Evolutionary conservation across 768 basidiomycete species (phyloP).

Genomic region (Mycena galopus): DNA sequence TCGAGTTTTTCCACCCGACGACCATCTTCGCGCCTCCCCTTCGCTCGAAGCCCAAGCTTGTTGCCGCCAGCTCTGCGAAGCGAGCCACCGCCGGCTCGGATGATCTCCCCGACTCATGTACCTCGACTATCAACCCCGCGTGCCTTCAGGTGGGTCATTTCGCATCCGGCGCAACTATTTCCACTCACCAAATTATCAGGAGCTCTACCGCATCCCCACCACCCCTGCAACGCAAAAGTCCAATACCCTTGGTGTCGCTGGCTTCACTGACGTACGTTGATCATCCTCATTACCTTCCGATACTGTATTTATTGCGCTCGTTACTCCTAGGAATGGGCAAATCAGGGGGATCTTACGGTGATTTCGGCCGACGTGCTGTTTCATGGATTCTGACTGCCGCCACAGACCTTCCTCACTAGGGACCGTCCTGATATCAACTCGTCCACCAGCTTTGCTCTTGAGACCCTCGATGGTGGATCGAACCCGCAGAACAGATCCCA

Average conservation of each 20-base stretch:
- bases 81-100: constrained; percentile 1
- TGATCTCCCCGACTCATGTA: constrained; percentile 38
- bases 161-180: constrained; percentile 5
- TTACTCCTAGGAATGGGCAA: constrained; percentile 7
- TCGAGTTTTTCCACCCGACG: constrained; percentile 41
- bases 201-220: constrained; percentile 41
- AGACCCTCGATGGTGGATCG: constrained; percentile 41
- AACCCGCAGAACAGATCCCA: constrained; percentile 31
- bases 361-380: constrained; percentile 2
- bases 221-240: constrained; percentile 34
- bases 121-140: constrained; percentile 36
- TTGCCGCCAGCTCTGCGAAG: constrained; percentile 1
- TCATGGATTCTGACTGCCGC: constrained; percentile 33
- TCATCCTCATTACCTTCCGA: constrained; percentile 6
- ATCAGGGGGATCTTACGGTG: constrained; percentile 14
- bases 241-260: constrained; percentile 37
- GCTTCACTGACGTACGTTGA: constrained; percentile 33
- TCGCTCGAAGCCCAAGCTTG: neutral
- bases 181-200: constrained; percentile 28
- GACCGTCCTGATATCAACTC: constrained; percentile 37
- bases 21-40: constrained; percentile 30
- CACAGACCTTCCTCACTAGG: constrained; percentile 38
- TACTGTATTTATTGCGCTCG: constrained; percentile 4
- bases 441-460: constrained; percentile 36
- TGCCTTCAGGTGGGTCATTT: constrained; percentile 33